phyloP scores from a whole-genome alignment of 306 rosid species.

The Citrullus mucosospermus region DNA sequence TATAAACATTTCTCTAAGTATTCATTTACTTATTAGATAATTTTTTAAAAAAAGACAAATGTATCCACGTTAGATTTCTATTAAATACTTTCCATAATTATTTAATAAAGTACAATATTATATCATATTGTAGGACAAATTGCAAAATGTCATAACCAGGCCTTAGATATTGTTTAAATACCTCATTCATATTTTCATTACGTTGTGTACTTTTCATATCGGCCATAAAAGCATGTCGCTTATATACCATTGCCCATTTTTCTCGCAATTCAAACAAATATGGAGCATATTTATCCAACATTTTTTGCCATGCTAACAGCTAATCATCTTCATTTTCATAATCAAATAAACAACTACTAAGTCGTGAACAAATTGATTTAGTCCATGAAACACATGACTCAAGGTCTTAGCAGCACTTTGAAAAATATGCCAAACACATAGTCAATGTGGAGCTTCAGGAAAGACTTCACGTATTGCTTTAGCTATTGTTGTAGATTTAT shows the following conservation, averaged over 20 bases:
- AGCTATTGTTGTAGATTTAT: background rate
- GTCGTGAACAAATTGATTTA: background rate
- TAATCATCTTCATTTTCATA: slow-evolving; percentile 8
- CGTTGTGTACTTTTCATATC: background rate
- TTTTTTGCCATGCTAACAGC: slow-evolving; percentile 1
- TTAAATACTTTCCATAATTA: too few relatives aligned
- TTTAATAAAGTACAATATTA: background rate
- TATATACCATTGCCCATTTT: background rate
- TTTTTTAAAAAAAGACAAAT: too few relatives aligned
- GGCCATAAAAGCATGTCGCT: background rate
- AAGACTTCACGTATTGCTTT: slow-evolving; percentile 1
- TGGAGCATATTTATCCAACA: background rate
- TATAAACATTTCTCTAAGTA: too few relatives aligned
- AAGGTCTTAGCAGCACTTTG: background rate
- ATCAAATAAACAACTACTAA: background rate
- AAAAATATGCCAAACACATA: background rate
- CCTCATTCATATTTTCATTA: background rate
- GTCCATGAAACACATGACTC: background rate
- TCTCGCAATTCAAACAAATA: background rate
- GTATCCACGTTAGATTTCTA: too few relatives aligned
- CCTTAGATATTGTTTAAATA: background rate
- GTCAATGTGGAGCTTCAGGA: background rate
- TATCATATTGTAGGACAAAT: background rate
- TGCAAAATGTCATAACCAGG: background rate
- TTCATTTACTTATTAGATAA: too few relatives aligned